Conservation (phyloP, 805 yeast species). For the Metschnikowia matae region DNA sequence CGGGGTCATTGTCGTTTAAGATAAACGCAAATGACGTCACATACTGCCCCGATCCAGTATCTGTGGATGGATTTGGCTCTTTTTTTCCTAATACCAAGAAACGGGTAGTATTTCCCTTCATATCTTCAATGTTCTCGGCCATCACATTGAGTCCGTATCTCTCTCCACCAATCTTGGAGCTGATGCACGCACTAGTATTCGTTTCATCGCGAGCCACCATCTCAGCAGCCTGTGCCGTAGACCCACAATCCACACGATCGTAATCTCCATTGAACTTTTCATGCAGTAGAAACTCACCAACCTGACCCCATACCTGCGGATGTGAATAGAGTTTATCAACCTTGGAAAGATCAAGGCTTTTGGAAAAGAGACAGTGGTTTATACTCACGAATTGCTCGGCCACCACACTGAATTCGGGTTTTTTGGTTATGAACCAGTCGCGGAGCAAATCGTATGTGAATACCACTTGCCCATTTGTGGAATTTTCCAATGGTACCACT, state of each 20-base stretch:
- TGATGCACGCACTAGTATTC: constrained; percentile 40
- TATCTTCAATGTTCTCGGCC: constrained; percentile 59
- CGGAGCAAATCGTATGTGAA: constrained; percentile 78
- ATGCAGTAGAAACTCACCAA: constrained; percentile 49
- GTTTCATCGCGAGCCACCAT: constrained; percentile 39
- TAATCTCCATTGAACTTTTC: constrained; percentile 31
- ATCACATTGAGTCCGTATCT: constrained; percentile 11
- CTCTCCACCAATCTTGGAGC: constrained; percentile 16
- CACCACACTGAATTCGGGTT: constrained; percentile 45
- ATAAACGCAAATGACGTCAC: constrained; percentile 64
- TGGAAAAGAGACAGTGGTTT: constrained; percentile 67
- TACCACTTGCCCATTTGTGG: constrained; percentile 91
- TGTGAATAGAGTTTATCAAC: constrained; percentile 74
- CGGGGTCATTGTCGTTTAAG: constrained; percentile 60
- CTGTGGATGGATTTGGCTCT: neutral
- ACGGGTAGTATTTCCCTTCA: constrained; percentile 74
- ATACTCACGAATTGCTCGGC: constrained; percentile 82
- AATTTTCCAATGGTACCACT: constrained; percentile 88
- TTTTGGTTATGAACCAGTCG: constrained; percentile 47
- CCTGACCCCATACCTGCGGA: constrained; percentile 98
- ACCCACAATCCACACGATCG: constrained; percentile 59
- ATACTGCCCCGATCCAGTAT: neutral
- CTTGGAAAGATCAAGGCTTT: constrained; percentile 38
- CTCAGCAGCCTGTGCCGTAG: constrained; percentile 85
- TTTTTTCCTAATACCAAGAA: constrained; percentile 47